A percentile compares a stretch with the other conserved stretches of the same genome.
Evolutionary conservation across 176 grass and related monocot genomes (phyloP).

Genomic region (Aegilops umbellulata): DNA sequence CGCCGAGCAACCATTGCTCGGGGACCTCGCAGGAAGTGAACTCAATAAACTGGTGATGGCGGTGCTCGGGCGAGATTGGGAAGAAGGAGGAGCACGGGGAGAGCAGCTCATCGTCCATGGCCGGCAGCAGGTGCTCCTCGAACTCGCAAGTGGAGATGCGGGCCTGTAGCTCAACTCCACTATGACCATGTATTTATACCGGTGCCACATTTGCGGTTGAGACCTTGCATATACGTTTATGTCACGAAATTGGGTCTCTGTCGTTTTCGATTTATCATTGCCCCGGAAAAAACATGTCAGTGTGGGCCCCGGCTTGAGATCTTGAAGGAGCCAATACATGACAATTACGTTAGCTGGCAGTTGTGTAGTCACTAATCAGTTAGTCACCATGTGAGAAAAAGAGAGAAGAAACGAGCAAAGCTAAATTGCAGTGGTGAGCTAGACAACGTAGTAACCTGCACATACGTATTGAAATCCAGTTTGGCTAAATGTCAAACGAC

Average conservation of each 20-base stretch:
- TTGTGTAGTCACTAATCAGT: too few species aligned
- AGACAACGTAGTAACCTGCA: too few species aligned
- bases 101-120: conserved; percentile 34
- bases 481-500: too few species aligned
- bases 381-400: too few species aligned
- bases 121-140: not conserved
- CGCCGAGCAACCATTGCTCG: conserved; percentile 45
- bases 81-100: conserved; percentile 34
- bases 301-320: not conserved
- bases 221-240: not conserved
- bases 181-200: conserved; percentile 17
- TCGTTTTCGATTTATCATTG: not conserved
- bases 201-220: not conserved
- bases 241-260: not conserved
- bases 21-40: conserved; percentile 47
- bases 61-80: conserved; percentile 1
- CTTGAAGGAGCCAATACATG: not conserved
- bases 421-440: too few species aligned
- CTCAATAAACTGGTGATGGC: conserved; percentile 23
- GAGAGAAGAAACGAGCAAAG: too few species aligned
- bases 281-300: not conserved
- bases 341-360: not conserved
- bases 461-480: too few species aligned
- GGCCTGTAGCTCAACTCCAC: not conserved
- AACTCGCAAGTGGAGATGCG: not conserved